These are phyloP conservation scores for Kodamaea fungicola DNA, from an alignment of 1,139 yeast species.

Conservation along the genomic window DNA sequence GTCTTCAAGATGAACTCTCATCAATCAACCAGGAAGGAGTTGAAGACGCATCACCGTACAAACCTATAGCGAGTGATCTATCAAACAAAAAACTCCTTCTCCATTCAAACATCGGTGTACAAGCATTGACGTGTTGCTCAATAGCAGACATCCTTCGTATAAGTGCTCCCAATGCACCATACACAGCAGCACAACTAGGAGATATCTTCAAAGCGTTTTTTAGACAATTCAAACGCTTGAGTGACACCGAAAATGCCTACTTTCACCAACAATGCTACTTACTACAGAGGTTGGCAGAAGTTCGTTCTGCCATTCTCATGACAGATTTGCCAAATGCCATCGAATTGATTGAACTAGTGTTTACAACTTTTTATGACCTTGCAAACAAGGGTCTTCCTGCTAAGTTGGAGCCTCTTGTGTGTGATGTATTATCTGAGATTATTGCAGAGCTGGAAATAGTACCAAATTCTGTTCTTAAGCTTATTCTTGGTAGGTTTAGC, in stretches of 20 bases:
- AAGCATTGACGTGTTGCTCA: conserved; percentile 70
- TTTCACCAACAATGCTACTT: conserved; percentile 65
- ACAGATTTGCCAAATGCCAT: conserved; percentile 71
- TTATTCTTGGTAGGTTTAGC: conserved; percentile 55
- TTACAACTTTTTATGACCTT: conserved; percentile 61
- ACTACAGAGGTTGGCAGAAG: conserved; percentile 70
- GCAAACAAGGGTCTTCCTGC: conserved; percentile 36
- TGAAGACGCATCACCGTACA: conserved; percentile 38
- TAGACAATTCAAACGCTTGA: conserved; percentile 55
- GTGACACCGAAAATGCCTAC: conserved; percentile 60
- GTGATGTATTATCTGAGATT: conserved; percentile 73
- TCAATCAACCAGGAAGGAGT: conserved; percentile 58
- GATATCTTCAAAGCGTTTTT: conserved; percentile 63
- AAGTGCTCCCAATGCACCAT: conserved; percentile 92
- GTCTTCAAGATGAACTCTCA: conserved; percentile 59
- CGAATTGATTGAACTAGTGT: conserved; percentile 50
- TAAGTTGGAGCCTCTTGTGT: conserved; percentile 54
- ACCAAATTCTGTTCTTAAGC: conserved; percentile 60
- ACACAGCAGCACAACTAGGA: conserved; percentile 57
- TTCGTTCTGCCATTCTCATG: conserved; percentile 71
- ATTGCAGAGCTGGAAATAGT: conserved; percentile 69
- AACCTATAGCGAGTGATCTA: conserved; percentile 49
- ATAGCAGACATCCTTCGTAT: conserved; percentile 72
- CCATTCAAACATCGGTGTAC: conserved; percentile 68
- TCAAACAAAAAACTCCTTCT: conserved; percentile 55